These are phyloP conservation scores for Naganishia onofrii DNA, from an alignment of 768 basidiomycete species.

Conservation along the genomic window DNA sequence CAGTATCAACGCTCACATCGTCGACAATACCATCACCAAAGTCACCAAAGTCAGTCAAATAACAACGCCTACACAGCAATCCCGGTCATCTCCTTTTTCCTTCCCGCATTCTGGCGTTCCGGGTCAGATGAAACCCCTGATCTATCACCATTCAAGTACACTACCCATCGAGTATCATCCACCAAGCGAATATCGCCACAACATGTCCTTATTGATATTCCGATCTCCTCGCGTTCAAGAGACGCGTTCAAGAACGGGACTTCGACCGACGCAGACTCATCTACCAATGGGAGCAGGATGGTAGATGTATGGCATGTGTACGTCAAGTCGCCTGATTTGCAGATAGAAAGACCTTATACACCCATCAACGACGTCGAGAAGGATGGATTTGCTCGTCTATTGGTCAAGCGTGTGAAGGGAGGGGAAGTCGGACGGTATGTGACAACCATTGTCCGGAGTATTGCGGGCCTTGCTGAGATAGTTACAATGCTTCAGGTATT, in stretches of 20 bases:
- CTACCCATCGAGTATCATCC: constrained; percentile 37
- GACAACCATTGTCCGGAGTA: not conserved
- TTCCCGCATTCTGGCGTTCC: constrained; percentile 34
- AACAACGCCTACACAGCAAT: not conserved
- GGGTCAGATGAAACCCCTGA: constrained; percentile 4
- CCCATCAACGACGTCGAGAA: constrained; percentile 41
- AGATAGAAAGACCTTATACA: constrained; percentile 51
- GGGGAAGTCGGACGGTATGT: constrained; percentile 52
- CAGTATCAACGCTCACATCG: constrained; percentile 2
- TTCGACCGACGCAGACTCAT: not conserved
- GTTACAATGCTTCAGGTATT: constrained; percentile 27
- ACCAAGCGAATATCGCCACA: constrained; percentile 33
- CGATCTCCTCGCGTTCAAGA: constrained; percentile 33
- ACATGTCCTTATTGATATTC: constrained; percentile 39
- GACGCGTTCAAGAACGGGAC: constrained; percentile 29
- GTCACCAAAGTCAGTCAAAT: not conserved
- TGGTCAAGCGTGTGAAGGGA: constrained; percentile 48
- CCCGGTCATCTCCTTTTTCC: constrained; percentile 31
- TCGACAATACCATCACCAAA: not conserved
- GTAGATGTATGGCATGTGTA: constrained; percentile 47
- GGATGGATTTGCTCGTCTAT: constrained; percentile 41
- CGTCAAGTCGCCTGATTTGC: constrained; percentile 46
- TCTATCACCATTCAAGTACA: constrained; percentile 42
- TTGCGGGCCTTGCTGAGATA: not conserved
- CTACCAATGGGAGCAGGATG: constrained; percentile 13